phyloP scores from a whole-genome alignment of 208 protist genomes.

The Trypanosoma vivax region DNA sequence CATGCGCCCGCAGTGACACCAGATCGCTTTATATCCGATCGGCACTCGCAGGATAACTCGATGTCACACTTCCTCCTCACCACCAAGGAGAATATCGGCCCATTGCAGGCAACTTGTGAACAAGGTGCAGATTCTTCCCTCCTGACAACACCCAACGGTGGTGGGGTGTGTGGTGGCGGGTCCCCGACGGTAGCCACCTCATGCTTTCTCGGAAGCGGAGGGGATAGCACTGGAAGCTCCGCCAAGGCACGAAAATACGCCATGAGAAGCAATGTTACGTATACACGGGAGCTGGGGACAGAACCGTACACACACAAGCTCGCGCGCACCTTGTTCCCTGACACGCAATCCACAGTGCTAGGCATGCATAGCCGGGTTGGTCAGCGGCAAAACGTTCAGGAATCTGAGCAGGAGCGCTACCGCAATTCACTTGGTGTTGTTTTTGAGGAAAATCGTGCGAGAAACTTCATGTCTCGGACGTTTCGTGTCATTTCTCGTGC shows the following conservation, averaged over 20 bases:
- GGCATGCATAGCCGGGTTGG: constrained; percentile 31
- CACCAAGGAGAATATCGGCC: constrained; percentile 54
- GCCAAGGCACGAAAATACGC: constrained; percentile 8
- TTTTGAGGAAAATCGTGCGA: constrained; percentile 68
- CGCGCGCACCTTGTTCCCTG: constrained; percentile 63
- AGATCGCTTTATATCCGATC: constrained; percentile 73
- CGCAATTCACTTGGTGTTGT: constrained; percentile 69
- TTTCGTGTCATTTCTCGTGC: constrained; percentile 90
- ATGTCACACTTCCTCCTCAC: constrained; percentile 79
- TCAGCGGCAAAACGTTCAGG: constrained; percentile 8
- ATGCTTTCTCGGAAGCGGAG: constrained; percentile 1
- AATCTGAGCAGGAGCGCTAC: constrained; percentile 47
- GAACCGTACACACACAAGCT: constrained; percentile 81
- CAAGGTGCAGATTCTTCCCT: constrained; percentile 20
- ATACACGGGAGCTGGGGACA: constrained; percentile 21
- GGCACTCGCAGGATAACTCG: constrained; percentile 38
- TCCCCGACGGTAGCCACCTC: neutral
- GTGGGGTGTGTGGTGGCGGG: neutral
- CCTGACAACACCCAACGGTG: constrained; percentile 8
- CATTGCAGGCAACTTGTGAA: constrained; percentile 29
- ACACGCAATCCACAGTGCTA: constrained; percentile 67
- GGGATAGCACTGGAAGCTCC: constrained; percentile 7
- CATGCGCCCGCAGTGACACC: constrained; percentile 10
- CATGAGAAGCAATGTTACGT: constrained; percentile 5
- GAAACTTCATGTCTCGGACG: constrained; percentile 70